These are phyloP conservation scores for Jaapia argillacea DNA, from an alignment of 768 basidiomycete species.

Conservation along the genomic window DNA sequence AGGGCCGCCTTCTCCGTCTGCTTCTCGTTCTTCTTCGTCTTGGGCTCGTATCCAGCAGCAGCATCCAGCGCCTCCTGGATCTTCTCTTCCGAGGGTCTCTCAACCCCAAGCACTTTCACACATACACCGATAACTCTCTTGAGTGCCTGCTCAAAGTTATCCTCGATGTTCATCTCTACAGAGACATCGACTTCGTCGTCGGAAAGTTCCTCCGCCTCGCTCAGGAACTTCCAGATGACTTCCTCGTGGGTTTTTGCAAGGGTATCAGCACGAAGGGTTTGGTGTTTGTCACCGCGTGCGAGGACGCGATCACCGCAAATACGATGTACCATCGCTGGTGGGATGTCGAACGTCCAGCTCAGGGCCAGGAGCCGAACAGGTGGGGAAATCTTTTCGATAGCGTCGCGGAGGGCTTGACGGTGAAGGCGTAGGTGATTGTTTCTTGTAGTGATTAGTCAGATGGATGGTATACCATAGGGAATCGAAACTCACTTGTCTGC, in stretches of 20 bases:
- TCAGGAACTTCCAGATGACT: slow-evolving; percentile 77
- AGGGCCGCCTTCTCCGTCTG: slow-evolving; percentile 21
- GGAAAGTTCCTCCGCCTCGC: slow-evolving; percentile 47
- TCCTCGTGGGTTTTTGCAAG: slow-evolving; percentile 54
- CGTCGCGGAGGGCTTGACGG: slow-evolving; percentile 57
- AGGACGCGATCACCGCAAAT: slow-evolving; percentile 72
- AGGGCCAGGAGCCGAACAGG: slow-evolving; percentile 74
- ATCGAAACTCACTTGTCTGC: slow-evolving; percentile 73
- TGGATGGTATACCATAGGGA: neutral
- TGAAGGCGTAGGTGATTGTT: slow-evolving; percentile 88
- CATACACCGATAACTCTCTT: slow-evolving; percentile 48
- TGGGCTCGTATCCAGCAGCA: slow-evolving; percentile 32
- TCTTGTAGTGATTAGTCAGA: slow-evolving; percentile 22
- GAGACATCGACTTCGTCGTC: slow-evolving; percentile 53
- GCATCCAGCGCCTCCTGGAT: slow-evolving; percentile 40
- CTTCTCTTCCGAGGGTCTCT: slow-evolving; percentile 41
- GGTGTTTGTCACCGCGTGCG: slow-evolving; percentile 75
- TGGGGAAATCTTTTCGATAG: slow-evolving; percentile 29
- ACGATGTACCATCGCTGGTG: slow-evolving; percentile 55
- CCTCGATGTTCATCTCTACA: slow-evolving; percentile 57
- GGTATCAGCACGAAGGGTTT: slow-evolving; percentile 58
- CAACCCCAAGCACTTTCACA: slow-evolving; percentile 41
- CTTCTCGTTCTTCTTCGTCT: slow-evolving; percentile 19
- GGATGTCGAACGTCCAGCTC: slow-evolving; percentile 56
- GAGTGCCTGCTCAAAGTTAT: slow-evolving; percentile 44